Conservation (phyloP, 805 yeast species). For the Schizosaccharomyces octosporus region DNA sequence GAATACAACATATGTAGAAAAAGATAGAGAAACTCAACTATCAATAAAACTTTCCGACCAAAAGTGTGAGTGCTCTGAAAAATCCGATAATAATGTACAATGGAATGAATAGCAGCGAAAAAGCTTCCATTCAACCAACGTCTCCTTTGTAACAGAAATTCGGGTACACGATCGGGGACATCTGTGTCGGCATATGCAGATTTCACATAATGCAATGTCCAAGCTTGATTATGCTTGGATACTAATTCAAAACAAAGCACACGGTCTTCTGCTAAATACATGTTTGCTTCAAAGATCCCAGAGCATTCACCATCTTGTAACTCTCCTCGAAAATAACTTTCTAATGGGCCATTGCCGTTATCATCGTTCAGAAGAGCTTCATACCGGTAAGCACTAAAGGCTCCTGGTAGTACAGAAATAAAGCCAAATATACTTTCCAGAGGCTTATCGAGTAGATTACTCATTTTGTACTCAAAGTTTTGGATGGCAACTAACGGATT, state of each 20-base stretch:
- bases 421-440: constrained; percentile 81
- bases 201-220: constrained; percentile 79
- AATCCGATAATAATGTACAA: constrained; percentile 59
- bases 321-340: constrained; percentile 80
- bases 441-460: constrained; percentile 88
- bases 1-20: constrained; percentile 57
- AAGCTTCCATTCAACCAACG: constrained; percentile 96
- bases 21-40: constrained; percentile 74
- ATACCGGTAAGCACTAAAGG: constrained; percentile 79
- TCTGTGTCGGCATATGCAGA: constrained; percentile 91
- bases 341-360: constrained; percentile 80
- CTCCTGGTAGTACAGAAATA: constrained; percentile 85
- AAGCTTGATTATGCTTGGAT: constrained; percentile 56
- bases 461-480: constrained; percentile 87
- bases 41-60: constrained; percentile 56
- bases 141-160: constrained; percentile 84
- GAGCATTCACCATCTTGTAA: constrained; percentile 27
- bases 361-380: constrained; percentile 63
- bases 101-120: constrained; percentile 83
- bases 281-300: constrained; percentile 81
- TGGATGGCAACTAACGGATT: constrained; percentile 92
- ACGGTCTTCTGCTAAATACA: constrained; percentile 94
- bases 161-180: constrained; percentile 80
- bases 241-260: constrained; percentile 89
- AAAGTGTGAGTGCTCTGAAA: constrained; percentile 75